Conservation (phyloP, 768 basidiomycete genomes). For the Kwoniella botswanensis region DNA sequence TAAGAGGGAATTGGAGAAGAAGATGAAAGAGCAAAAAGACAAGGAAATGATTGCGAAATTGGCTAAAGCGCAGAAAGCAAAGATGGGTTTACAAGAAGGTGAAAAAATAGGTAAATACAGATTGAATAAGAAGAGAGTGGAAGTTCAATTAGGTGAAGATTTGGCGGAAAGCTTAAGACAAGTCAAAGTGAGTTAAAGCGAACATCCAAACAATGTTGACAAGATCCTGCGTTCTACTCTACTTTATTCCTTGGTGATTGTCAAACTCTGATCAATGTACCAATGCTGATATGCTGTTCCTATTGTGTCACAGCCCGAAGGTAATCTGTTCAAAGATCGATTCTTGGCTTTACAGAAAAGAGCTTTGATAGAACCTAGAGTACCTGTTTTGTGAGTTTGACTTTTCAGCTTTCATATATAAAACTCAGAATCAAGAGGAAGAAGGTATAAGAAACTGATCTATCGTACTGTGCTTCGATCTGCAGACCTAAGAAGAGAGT, state of each 20-base stretch:
- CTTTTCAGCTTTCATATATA: neutral
- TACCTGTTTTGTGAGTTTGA: slow-evolving; percentile 71
- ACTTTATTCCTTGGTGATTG: too few relatives aligned
- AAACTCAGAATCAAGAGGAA: neutral
- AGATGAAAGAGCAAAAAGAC: slow-evolving; percentile 59
- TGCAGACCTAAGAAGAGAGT: slow-evolving; percentile 40
- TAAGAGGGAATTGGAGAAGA: slow-evolving; percentile 58
- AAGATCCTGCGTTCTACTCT: too few relatives aligned
- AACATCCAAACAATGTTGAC: too few relatives aligned
- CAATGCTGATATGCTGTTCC: neutral
- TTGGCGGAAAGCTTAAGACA: slow-evolving; percentile 79
- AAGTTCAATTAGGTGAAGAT: slow-evolving; percentile 90
- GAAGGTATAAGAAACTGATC: slow-evolving; percentile 16
- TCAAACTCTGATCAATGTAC: too few relatives aligned
- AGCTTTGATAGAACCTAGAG: slow-evolving; percentile 82
- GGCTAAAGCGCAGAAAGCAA: slow-evolving; percentile 63
- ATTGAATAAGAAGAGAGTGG: slow-evolving; percentile 71
- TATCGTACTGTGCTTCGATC: neutral
- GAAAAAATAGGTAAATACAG: slow-evolving; percentile 78
- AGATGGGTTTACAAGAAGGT: slow-evolving; percentile 69
- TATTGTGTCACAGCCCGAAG: slow-evolving; percentile 71
- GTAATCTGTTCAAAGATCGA: slow-evolving; percentile 87
- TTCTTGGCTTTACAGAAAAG: slow-evolving; percentile 86
- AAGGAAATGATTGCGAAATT: slow-evolving; percentile 60
- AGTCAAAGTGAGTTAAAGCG: slow-evolving; percentile 70